Evolutionary conservation across 306 rosid species (phyloP).

Genomic region (Medicago truncatula): DNA sequence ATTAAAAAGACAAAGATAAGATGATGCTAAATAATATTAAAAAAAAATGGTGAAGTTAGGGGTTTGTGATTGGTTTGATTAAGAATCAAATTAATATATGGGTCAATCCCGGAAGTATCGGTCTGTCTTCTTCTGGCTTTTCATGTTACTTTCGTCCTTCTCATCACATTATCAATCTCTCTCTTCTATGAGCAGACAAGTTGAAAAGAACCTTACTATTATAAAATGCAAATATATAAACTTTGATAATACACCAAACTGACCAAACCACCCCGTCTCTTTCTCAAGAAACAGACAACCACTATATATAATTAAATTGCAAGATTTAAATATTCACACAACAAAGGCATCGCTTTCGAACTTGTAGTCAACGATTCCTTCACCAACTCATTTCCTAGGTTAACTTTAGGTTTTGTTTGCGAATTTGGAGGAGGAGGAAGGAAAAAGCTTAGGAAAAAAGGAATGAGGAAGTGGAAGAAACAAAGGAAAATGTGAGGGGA

Average conservation of each 20-base stretch:
- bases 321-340: constrained; percentile 33
- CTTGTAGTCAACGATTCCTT: constrained; percentile 60
- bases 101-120: constrained; percentile 53
- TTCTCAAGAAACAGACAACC: constrained; percentile 51
- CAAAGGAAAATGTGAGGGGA: too few species aligned
- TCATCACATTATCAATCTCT: constrained; percentile 42
- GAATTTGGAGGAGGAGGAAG: too few species aligned
- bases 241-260: constrained; percentile 42
- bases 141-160: constrained; percentile 54
- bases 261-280: constrained; percentile 29
- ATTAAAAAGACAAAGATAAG: constrained; percentile 23
- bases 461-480: too few species aligned
- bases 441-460: too few species aligned
- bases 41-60: background rate
- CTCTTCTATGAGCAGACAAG: constrained; percentile 40
- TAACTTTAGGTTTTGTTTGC: too few species aligned
- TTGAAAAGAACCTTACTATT: constrained; percentile 44
- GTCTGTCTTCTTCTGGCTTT: constrained; percentile 51
- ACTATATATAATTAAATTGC: constrained; percentile 15
- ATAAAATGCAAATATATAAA: background rate
- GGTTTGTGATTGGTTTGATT: constrained; percentile 45
- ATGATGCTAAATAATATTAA: constrained; percentile 17
- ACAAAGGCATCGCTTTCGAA: constrained; percentile 51
- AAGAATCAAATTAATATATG: constrained; percentile 45
- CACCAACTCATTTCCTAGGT: constrained; percentile 57